Evolutionary conservation across 345 rosid genomes (phyloP), one percentile per base, ranked within the genome.

Genomic region (Boechera divaricarpa): DNA sequence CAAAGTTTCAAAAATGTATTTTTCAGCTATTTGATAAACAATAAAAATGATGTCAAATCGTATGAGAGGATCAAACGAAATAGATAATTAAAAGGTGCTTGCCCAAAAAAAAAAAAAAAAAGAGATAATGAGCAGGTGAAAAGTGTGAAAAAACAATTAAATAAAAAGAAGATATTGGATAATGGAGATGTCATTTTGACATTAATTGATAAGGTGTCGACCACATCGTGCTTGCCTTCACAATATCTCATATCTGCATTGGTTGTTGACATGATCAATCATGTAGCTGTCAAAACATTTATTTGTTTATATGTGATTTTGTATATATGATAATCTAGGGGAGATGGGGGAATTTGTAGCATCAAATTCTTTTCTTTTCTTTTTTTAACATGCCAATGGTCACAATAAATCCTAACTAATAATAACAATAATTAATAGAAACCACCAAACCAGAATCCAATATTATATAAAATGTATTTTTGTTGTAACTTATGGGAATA

Each of bases 211-310:
- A 54, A 63, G 81, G 56, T 70, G 71, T 64, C 76, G 53, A 70
- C 61, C 18, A 70, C 60, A 64, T 71, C 81, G 81, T 77, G 80
- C 76, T 63, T 70, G 71, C 71, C 45, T 77, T 35, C 60, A 70
- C 70, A 54, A 16, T 47, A 21, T 76, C 26, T 67, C 67, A 29
- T 70, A 21, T 42, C 63, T 70, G 16, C 57, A 28, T 35, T 64
- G 51, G 81, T 77, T 53, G 72, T 56, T 64, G 76, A 63, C 76
- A 70, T 61, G 75, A 69, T 63, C 58, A 15, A 16, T 62, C 57
- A 55, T 44, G 38, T 70, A 63, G 76, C 71, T 70, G 64, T 76
- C 80, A 48, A 61, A 18, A 12, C 15, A 64, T 61, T 39, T 31
- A 21, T 51, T 6, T 47, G 21, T 45, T 5, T 44, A 44, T 2